Percentiles rank a stretch among this genome's conserved stretches.
These are phyloP conservation scores for Chimonanthus salicifolius DNA, from an alignment of 164 flowering plant species.

Conservation along the genomic window DNA sequence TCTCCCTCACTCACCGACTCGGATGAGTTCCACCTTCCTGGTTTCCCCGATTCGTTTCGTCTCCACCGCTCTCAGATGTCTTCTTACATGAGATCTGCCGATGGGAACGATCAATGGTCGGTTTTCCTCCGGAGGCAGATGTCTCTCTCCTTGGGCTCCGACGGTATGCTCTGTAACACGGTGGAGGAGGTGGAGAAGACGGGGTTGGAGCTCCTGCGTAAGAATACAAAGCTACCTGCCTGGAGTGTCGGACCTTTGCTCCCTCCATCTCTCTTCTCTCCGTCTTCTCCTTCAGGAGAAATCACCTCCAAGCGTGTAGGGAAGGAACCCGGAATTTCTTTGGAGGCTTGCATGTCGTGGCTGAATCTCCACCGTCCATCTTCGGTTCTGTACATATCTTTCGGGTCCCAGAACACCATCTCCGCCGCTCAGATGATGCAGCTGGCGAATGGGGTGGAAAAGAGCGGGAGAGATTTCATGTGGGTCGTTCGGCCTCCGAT, in stretches of 20 bases:
- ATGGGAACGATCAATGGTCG: conserved; percentile 7
- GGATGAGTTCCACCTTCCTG: conserved; percentile 6
- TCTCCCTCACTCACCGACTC: conserved; percentile 9
- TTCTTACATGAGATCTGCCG: background rate
- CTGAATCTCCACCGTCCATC: conserved; percentile 10
- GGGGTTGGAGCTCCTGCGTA: conserved; percentile 5
- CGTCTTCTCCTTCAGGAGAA: background rate
- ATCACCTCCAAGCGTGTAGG: background rate
- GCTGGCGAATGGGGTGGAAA: conserved; percentile 20
- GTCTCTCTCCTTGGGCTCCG: conserved; percentile 1
- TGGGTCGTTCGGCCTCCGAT: conserved; percentile 27
- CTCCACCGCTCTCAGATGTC: background rate
- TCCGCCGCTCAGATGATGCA: conserved; percentile 21
- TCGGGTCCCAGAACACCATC: conserved; percentile 18
- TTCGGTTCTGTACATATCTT: conserved; percentile 19
- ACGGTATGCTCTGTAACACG: conserved; percentile 18
- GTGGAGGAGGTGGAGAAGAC: conserved; percentile 15
- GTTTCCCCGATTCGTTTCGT: conserved; percentile 1
- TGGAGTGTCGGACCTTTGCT: conserved; percentile 17
- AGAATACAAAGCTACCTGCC: conserved; percentile 1
- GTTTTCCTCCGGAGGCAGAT: background rate
- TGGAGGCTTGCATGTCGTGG: conserved; percentile 11
- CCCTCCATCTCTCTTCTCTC: background rate
- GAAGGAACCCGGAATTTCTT: conserved; percentile 6
- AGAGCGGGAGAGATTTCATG: conserved; percentile 12